A percentile compares a stretch with the other conserved stretches of the same genome.
Conservation (phyloP, 805 yeast species). For the Starmerella apis region DNA sequence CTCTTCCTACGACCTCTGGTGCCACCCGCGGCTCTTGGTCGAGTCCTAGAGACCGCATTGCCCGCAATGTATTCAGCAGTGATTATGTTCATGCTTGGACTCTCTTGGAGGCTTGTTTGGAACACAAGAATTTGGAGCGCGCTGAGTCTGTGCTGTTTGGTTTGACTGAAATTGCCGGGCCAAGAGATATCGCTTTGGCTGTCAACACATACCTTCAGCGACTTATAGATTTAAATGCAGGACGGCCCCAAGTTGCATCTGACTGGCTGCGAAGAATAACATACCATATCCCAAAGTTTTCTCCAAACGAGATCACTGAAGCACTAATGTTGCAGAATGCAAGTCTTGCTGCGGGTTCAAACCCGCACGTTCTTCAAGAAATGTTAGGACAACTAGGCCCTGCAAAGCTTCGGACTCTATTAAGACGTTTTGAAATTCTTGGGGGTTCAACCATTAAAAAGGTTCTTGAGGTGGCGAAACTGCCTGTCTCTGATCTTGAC, state of each 20-base stretch:
- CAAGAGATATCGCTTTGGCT: slow-evolving; percentile 49
- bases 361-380: slow-evolving; percentile 22
- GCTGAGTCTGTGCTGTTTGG: slow-evolving; percentile 61
- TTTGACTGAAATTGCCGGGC: slow-evolving; percentile 41
- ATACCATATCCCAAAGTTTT: slow-evolving; percentile 29
- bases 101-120: slow-evolving; percentile 65
- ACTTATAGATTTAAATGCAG: slow-evolving; percentile 36
- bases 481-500: slow-evolving; percentile 10
- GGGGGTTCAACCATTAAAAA: slow-evolving; percentile 39
- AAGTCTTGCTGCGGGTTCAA: slow-evolving; percentile 19
- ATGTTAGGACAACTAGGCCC: slow-evolving; percentile 26
- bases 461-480: slow-evolving; percentile 29
- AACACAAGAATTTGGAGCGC: slow-evolving; percentile 53
- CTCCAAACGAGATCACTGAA: slow-evolving; percentile 46
- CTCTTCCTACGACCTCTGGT: not conserved
- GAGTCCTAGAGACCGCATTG: slow-evolving; percentile 29
- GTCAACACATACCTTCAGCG: slow-evolving; percentile 51
- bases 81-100: slow-evolving; percentile 64
- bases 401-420: slow-evolving; percentile 24
- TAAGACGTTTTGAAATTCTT: slow-evolving; percentile 44
- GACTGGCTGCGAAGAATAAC: slow-evolving; percentile 34
- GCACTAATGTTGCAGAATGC: slow-evolving; percentile 50
- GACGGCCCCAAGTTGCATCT: slow-evolving; percentile 38
- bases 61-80: slow-evolving; percentile 36
- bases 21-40: slow-evolving; percentile 27